These are phyloP conservation scores for Suhomyces sp. DNA, from an alignment of 805 yeast species.

Conservation along the genomic window DNA sequence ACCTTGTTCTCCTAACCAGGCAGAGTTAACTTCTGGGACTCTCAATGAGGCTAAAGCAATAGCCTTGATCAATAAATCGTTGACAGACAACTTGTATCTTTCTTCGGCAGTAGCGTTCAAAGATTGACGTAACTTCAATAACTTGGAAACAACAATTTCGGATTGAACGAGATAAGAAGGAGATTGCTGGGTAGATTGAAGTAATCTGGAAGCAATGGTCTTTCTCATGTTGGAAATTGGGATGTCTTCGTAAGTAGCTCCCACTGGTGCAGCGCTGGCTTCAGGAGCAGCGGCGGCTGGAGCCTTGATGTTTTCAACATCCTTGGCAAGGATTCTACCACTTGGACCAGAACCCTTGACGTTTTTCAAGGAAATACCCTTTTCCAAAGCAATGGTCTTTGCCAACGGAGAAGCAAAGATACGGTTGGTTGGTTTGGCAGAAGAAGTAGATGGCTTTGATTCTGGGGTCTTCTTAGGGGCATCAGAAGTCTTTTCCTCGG, in stretches of 20 bases:
- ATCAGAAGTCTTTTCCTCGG: constrained; percentile 27
- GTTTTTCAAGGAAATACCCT: constrained; percentile 82
- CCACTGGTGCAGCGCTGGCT: constrained; percentile 48
- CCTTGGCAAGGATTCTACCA: constrained; percentile 91
- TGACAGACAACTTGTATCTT: constrained; percentile 85
- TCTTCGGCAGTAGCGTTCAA: constrained; percentile 84
- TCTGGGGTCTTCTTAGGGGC: constrained; percentile 17
- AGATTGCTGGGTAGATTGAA: constrained; percentile 77
- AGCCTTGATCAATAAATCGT: constrained; percentile 93
- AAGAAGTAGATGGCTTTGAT: constrained; percentile 7
- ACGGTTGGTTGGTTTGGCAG: constrained; percentile 51
- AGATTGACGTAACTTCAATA: constrained; percentile 87
- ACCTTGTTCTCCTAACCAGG: constrained; percentile 87
- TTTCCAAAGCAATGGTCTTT: constrained; percentile 86
- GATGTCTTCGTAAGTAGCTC: constrained; percentile 69
- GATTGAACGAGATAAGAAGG: constrained; percentile 95
- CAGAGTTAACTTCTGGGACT: constrained; percentile 92
- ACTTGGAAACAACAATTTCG: constrained; percentile 79
- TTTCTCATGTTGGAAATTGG: constrained; percentile 92
- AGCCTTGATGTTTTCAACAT: constrained; percentile 69
- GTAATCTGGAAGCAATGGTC: constrained; percentile 85
- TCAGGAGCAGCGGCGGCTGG: constrained; percentile 42
- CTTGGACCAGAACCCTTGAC: constrained; percentile 91
- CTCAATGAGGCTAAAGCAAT: constrained; percentile 84
- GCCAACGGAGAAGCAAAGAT: constrained; percentile 95